Evolutionary conservation across 2,329 filamentous ascomycete species (phyloP), one percentile per base, ranked within the genome.

Genomic region (Ascochyta koolunga): DNA sequence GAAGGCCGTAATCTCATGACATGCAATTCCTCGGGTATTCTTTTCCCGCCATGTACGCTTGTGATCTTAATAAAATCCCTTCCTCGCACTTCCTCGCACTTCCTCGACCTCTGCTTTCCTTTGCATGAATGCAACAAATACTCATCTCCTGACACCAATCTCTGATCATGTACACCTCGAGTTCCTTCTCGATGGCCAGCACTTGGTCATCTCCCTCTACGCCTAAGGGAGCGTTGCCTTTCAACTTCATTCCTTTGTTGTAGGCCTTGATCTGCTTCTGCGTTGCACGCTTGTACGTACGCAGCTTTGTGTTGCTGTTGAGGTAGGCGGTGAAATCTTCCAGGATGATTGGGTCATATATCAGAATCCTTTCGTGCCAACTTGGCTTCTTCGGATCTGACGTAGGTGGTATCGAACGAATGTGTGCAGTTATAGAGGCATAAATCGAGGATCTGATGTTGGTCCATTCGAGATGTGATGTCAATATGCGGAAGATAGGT

Each of bases 301-400:
- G 52, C 3, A 72, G 62, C 5, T 25, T n/a, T 1, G 65, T 64
- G 11, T 71, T 58, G 3, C 41, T 60, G 36, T 96, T 97, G 15
- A 98, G 76, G 89, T 92, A 98, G 0, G 79, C 76, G 0, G 93
- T 84, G 13, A 99, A 78, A 61, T 97, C 92, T 74, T 98, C 93
- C 0, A 97, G 76, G 1, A 95, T 82, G 37, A 99, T 89, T 0
- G 93, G 91, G 66, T 98, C 93, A 70, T 96, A 98, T 71, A 98
- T 85, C 5, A 98, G 79, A 40, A 99, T 97, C 76, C 92, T 96
- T 75, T 98, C 91, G 64, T 96, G 82, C 90, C 93, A 98, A 2
- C 85, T 91, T 2, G 80, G 81, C 2, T 71, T 67, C 5, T 66
- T 71, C 6, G 72, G 69, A 51, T 81, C 70, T 2, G 56, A 61